Evolutionary conservation across 768 basidiomycete species (phyloP), one percentile per base, ranked within the genome.

Genomic region (Tricholoma sp.): DNA sequence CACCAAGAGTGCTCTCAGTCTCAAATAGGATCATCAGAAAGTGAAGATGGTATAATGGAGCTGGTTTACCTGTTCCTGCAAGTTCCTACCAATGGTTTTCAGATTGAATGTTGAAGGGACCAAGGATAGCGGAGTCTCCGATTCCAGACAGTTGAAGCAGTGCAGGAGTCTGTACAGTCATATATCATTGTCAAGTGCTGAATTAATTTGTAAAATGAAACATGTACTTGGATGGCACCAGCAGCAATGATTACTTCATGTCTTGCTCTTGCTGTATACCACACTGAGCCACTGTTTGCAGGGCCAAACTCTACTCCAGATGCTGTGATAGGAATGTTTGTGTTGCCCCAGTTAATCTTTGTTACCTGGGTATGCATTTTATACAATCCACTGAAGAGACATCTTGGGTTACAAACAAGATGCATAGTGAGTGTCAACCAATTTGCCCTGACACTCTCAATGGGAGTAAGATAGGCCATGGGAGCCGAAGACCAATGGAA

Each of bases 71-170:
- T 82, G 81, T 61, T 83, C 83, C 64, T 83, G 82, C 22, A 84
- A 73, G 64, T 85, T 83, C 67, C 74, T 75, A 5, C 82, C 82
- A 4, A 84, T 81, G 4, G 74, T 76, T 59, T 74, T 74, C 27
- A 83, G 68, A 55, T 81, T 67, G 39, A 63, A 85, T 81, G 0
- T 77, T 80, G 19, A 84, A 70, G 1, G 75, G 69, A 0, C 62
- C 63, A 0, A 85, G 76, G 19, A 79, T 43, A 9, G 66, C 64
- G 0, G 78, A 67, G 63, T 83, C 80, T 2, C 83, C 84, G 56
- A 85, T 79, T 0, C 83, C 84, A 11, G 82, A 84, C 1, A 81
- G 74, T 64, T 83, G 80, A 12, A 82, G 72, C 9, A 82, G 69
- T 1, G 71, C 72, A 4, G 80, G 80, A 0, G 76, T 75, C 73